These are phyloP conservation scores for Kuraishia capsulata DNA, from an alignment of 805 yeast genomes.

Conservation along the genomic window DNA sequence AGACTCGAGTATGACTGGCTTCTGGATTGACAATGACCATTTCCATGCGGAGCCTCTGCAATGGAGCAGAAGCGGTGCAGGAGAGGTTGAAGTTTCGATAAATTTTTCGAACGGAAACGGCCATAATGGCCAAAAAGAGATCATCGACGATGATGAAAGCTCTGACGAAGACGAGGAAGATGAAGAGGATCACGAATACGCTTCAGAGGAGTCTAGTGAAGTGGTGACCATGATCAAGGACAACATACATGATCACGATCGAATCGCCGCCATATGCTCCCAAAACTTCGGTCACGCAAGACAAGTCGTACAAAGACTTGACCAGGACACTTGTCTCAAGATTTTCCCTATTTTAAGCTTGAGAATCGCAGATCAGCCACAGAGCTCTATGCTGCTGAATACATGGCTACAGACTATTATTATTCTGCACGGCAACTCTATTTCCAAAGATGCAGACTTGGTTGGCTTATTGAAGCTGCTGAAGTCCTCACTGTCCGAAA, in stretches of 20 bases:
- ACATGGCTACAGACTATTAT: conserved; percentile 81
- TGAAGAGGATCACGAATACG: conserved; percentile 8
- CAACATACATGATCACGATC: conserved; percentile 14
- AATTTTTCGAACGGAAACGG: conserved; percentile 29
- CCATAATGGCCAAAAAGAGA: conserved; percentile 20
- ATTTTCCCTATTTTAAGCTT: conserved; percentile 39
- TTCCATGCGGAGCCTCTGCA: background rate
- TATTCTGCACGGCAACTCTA: conserved; percentile 58
- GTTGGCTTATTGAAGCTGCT: conserved; percentile 47
- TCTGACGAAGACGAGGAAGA: conserved; percentile 9
- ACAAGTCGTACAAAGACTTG: conserved; percentile 45
- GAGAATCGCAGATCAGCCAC: conserved; percentile 42
- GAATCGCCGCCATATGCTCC: conserved; percentile 22
- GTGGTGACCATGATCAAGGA: conserved; percentile 13
- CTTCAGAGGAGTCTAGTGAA: conserved; percentile 14
- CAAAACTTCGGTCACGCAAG: conserved; percentile 34
- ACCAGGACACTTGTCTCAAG: conserved; percentile 28
- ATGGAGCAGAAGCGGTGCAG: conserved; percentile 21
- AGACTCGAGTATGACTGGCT: background rate
- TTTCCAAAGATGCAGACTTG: conserved; percentile 41
- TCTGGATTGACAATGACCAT: background rate
- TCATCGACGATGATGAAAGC: conserved; percentile 10
- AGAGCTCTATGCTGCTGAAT: conserved; percentile 35
- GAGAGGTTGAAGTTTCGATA: conserved; percentile 3
- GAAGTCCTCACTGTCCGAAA: conserved; percentile 46